phyloP scores from a whole-genome alignment of 23 red algal genomes.

The Agarophyton chilense region DNA sequence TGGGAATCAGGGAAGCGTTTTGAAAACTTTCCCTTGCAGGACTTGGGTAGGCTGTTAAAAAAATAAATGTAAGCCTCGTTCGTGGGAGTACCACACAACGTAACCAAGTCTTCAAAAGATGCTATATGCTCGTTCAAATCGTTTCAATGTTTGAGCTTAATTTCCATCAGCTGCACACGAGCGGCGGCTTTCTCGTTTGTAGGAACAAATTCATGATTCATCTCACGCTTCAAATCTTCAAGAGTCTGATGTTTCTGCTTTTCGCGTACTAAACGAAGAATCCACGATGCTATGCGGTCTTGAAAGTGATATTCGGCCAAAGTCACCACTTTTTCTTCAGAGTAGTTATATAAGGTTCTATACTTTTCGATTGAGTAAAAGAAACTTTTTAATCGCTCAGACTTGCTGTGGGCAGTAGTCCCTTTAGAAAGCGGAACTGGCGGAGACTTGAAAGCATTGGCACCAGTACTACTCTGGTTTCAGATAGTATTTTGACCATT shows the following conservation, averaged over 20 bases:
- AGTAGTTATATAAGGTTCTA: not conserved
- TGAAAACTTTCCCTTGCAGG: conserved; percentile 5
- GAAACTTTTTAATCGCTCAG: conserved; percentile 10
- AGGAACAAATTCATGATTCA: conserved; percentile 34
- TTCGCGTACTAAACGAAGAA: conserved; percentile 6
- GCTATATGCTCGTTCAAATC: conserved; percentile 29
- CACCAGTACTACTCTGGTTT: not conserved
- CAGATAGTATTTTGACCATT: not conserved
- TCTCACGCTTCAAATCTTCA: not conserved
- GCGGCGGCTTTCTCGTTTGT: conserved; percentile 39
- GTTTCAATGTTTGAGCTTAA: conserved; percentile 9
- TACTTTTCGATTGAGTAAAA: not conserved
- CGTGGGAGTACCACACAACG: conserved; percentile 3
- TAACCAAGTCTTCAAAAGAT: not conserved
- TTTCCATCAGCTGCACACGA: conserved; percentile 19
- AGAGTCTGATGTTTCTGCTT: conserved; percentile 23
- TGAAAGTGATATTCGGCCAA: conserved; percentile 43
- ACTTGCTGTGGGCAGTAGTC: not conserved
- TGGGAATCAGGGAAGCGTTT: conserved; percentile 33
- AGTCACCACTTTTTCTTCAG: conserved; percentile 1
- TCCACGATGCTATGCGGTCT: conserved; percentile 27
- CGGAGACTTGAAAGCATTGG: conserved; percentile 1
- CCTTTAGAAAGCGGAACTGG: conserved; percentile 32
- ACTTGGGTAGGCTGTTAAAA: conserved; percentile 5
- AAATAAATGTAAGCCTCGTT: conserved; percentile 35